phyloP scores from a whole-genome alignment of 129 eudicot species.

The Lactuca saligna region DNA sequence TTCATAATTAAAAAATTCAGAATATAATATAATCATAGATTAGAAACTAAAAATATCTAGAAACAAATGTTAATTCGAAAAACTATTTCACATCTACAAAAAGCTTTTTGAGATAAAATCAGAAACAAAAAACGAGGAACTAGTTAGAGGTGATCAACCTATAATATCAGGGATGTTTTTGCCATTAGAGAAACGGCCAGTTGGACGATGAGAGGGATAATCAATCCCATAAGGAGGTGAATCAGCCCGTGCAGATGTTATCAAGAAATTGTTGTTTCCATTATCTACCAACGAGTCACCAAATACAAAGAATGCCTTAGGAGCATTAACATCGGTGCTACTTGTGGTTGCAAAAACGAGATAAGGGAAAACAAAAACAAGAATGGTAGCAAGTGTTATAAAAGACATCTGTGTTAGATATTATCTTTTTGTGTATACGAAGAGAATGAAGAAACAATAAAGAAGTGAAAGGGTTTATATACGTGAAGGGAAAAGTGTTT shows the following conservation, averaged over 20 bases:
- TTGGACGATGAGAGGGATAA: conserved; percentile 53
- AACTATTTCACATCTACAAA: too few species aligned
- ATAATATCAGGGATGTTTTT: conserved; percentile 66
- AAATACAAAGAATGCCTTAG: conserved; percentile 62
- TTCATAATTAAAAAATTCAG: not conserved
- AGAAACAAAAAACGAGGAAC: not conserved
- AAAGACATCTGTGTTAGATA: conserved; percentile 1
- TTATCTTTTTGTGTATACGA: not conserved
- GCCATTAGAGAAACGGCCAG: conserved; percentile 76
- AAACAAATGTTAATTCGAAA: too few species aligned
- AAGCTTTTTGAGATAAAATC: not conserved
- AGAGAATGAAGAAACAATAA: conserved; percentile 3
- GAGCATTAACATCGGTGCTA: not conserved
- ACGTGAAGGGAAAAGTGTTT: not conserved
- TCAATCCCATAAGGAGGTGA: conserved; percentile 74
- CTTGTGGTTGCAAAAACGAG: not conserved
- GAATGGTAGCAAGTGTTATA: not conserved
- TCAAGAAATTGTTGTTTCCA: conserved; percentile 65
- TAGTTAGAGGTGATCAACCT: conserved; percentile 38
- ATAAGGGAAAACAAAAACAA: not conserved
- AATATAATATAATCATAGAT: not conserved
- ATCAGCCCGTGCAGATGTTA: conserved; percentile 68
- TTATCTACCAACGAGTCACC: conserved; percentile 76
- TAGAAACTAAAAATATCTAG: not conserved
- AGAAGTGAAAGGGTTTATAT: conserved; percentile 6